Base-by-base conservation (phyloP, 2,329 filamentous ascomycete genomes). In the Tolypocladium tropicale region DNA sequence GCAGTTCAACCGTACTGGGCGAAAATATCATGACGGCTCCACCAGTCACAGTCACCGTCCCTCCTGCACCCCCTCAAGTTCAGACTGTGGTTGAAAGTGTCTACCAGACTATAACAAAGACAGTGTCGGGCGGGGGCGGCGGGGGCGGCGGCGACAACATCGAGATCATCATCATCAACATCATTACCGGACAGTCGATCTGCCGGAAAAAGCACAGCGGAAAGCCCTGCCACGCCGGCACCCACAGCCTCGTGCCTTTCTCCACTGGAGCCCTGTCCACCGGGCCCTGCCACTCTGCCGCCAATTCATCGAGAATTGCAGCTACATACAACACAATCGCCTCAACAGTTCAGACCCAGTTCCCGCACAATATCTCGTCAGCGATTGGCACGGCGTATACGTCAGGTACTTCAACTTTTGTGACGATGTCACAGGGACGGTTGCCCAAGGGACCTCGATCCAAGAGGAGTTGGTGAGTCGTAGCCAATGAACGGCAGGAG, bases 311-410 rank as follows among this genome's bases (percentile, higher is more conserved):
- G 30, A 68, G 64, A 46, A 64, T 70, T 28, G 58, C 65, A 12
- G 72, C 70, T 16, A 61, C 67, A 36, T 73, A 68, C 59, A 73
- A 72, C 62, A 74, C 70, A 1, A 61, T 73, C n/a, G 57, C 65
- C 18, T 63, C 68, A 56, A 72, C 70, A 6, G 61, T 69, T 7
- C 4, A 10, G 7, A n/a, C 43, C 30, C 14, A 7, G 5, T 10
- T 36, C 7, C 18, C 30, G 18, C 39, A 10, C 39, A 46, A 36
- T 21, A 21, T 6, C 32, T 34, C 53, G 7, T 14, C 39, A 32
- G n/a, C 39, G 12, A 18, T 1, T 28, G 18, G 36, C 4, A 7
- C 25, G 7, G 3, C 43, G 3, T 4, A 30, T 48, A 23, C 16
- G 6, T 30, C 43, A 2, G 43, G 43, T 30, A 25, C 43, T 7